These are phyloP conservation scores for Graphilbum fragrans DNA, from an alignment of 2,329 filamentous ascomycete genomes.

Conservation along the genomic window DNA sequence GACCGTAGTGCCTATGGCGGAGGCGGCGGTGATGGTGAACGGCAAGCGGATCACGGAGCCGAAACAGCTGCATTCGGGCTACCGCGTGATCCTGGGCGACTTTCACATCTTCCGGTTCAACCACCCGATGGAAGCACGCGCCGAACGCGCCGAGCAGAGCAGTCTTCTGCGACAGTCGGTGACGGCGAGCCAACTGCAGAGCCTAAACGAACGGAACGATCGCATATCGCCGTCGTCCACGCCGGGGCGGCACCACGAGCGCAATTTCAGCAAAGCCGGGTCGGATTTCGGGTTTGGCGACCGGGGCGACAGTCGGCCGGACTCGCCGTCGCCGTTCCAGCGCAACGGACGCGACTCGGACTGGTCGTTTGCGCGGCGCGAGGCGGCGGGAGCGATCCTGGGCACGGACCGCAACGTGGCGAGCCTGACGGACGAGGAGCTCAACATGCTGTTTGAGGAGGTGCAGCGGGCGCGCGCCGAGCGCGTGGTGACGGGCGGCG, in stretches of 20 bases:
- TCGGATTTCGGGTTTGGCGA: constrained; percentile 57
- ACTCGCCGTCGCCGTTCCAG: constrained; percentile 63
- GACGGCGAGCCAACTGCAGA: constrained; percentile 47
- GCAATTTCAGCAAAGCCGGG: constrained; percentile 63
- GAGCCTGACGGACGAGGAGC: constrained; percentile 81
- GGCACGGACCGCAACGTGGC: constrained; percentile 87
- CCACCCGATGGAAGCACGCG: constrained; percentile 88
- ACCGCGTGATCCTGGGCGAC: constrained; percentile 89
- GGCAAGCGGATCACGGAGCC: constrained; percentile 80
- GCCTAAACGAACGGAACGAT: too few relatives aligned
- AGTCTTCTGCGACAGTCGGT: constrained; percentile 78
- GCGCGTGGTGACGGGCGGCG: constrained; percentile 54
- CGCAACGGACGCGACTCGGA: constrained; percentile 70
- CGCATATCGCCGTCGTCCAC: constrained; percentile 43
- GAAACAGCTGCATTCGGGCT: constrained; percentile 78
- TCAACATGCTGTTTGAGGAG: constrained; percentile 88
- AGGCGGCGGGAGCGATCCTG: constrained; percentile 83
- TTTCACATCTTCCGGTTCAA: constrained; percentile 99
- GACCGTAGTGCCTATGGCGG: constrained; percentile 78
- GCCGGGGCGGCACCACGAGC: constrained; percentile 52
- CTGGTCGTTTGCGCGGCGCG: constrained; percentile 85
- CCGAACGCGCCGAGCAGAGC: constrained; percentile 77
- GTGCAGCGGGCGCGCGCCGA: constrained; percentile 77
- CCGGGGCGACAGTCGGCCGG: constrained; percentile 47
- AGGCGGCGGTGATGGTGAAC: constrained; percentile 97